Conservation (phyloP, 768 basidiomycete species). For the Naganishia friedmannii region DNA sequence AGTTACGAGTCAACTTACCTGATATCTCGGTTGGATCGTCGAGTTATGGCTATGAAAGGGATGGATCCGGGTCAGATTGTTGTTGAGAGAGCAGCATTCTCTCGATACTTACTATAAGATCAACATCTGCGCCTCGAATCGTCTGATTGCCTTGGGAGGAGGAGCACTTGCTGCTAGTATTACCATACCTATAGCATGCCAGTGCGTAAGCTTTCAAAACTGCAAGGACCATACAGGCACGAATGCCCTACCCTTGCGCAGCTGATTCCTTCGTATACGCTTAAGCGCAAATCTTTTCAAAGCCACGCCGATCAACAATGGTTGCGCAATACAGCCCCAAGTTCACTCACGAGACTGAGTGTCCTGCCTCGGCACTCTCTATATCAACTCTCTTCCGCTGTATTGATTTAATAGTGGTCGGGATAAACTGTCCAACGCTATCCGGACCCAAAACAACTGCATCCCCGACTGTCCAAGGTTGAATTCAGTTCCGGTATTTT, state of each 20-base stretch:
- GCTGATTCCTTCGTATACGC: slow-evolving; percentile 71
- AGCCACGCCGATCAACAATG: too few relatives aligned
- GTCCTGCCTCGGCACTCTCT: slow-evolving; percentile 82
- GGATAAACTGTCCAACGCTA: slow-evolving; percentile 79
- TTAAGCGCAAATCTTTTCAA: slow-evolving; percentile 69
- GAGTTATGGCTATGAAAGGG: slow-evolving; percentile 69
- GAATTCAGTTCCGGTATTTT: slow-evolving; percentile 59
- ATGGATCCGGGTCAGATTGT: slow-evolving; percentile 1
- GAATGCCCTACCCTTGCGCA: slow-evolving; percentile 72
- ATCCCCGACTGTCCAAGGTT: slow-evolving; percentile 66
- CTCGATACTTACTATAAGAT: slow-evolving; percentile 71
- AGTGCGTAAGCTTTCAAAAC: slow-evolving; percentile 43
- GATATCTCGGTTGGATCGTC: slow-evolving; percentile 87
- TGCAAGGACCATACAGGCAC: not conserved
- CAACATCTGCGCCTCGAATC: slow-evolving; percentile 90
- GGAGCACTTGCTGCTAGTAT: slow-evolving; percentile 74
- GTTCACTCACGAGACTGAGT: slow-evolving; percentile 62
- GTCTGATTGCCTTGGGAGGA: slow-evolving; percentile 73
- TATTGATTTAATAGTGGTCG: slow-evolving; percentile 80
- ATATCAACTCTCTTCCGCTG: slow-evolving; percentile 91
- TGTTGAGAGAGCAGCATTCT: not conserved
- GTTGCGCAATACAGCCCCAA: slow-evolving; percentile 53
- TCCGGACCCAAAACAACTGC: slow-evolving; percentile 84
- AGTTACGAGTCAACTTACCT: slow-evolving; percentile 63
- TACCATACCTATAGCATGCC: slow-evolving; percentile 57